Percentiles rank a stretch among this genome's conserved stretches.
Evolutionary conservation across 1,284 basidiomycete genomes (phyloP).

Genomic region (Inonotus obliquus): DNA sequence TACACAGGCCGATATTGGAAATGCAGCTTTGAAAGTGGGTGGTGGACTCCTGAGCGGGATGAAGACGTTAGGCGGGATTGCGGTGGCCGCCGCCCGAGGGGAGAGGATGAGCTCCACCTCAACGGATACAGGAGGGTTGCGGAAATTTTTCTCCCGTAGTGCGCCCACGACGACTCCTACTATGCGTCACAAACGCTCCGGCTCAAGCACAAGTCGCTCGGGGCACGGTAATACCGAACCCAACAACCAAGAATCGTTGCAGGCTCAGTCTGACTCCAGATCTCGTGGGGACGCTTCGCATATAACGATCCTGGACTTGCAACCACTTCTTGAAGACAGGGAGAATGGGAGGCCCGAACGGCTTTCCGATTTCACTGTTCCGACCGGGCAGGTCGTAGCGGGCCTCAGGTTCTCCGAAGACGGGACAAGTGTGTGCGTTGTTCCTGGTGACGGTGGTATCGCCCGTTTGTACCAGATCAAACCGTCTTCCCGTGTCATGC

Average conservation of each 20-base stretch:
- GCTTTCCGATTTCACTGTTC: conserved; percentile 45
- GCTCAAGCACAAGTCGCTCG: neutral
- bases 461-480: conserved; percentile 52
- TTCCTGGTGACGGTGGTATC: conserved; percentile 55
- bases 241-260: conserved; percentile 28
- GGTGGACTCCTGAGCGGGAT: conserved; percentile 60
- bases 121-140: conserved; percentile 23
- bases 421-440: conserved; percentile 54
- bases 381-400: conserved; percentile 45
- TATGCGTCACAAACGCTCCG: conserved; percentile 12
- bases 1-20: conserved; percentile 46
- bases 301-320: conserved; percentile 54
- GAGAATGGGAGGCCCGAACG: conserved; percentile 26
- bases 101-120: conserved; percentile 10
- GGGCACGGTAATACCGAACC: neutral
- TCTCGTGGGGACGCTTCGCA: conserved; percentile 20
- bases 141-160: conserved; percentile 55
- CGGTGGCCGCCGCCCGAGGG: conserved; percentile 45
- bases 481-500: conserved; percentile 27
- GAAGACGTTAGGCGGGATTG: conserved; percentile 60
- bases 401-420: conserved; percentile 54
- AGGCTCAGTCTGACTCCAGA: neutral
- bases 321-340: conserved; percentile 31
- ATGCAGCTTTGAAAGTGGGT: conserved; percentile 52
- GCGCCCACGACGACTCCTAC: conserved; percentile 44